Base-by-base conservation (phyloP, 331 rosid genomes). In the Malus hybrid region DNA sequence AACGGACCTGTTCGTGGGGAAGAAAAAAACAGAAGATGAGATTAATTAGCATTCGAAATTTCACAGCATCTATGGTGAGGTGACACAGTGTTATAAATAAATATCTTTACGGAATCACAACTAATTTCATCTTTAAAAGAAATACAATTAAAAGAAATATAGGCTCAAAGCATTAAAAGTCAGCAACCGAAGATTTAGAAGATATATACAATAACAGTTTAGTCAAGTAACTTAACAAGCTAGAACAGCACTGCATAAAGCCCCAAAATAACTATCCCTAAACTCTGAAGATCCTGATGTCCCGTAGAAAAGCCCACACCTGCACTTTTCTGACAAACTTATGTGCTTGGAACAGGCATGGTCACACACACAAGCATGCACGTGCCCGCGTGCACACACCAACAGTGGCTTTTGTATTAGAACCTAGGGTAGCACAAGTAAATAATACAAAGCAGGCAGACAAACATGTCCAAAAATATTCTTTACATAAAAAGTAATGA, bases 1-100 rank as follows among this genome's bases (percentile, higher is more conserved):
- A 80, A 32, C 84, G 84, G 20, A 80, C 84, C 84, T 80, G 76
- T 57, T 42, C 10, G 28, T 62, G 5, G 50, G 20, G 32, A 34
- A 13, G 7, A 34, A 1, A 20, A 32, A 57, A 14, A 34, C 18
- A 26, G 12, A 26, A 7, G 57, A 58, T n/a, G 10, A 6, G 44
- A 74, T 46, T 60, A 39, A 16, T 24, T 30, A 63, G 64, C 30
- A 48, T 55, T 60, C 9, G 33, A 32, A 7, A n/a, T 52, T 18
- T 48, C 56, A 70, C 7, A 10, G 5, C 15, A 4, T 12, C n/a
- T 30, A 55, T 0, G 46, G n/a, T 32, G 20, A 36, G 52, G 33
- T 19, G 20, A n/a, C 6, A 32, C 7, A 33, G 64, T 55, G 22
- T 28, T 13, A 52, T 19, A 29, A n/a, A 52, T 6, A 39, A 46